These are phyloP conservation scores for Diplodia mutila DNA, from an alignment of 2,329 filamentous ascomycete species.

Conservation along the genomic window DNA sequence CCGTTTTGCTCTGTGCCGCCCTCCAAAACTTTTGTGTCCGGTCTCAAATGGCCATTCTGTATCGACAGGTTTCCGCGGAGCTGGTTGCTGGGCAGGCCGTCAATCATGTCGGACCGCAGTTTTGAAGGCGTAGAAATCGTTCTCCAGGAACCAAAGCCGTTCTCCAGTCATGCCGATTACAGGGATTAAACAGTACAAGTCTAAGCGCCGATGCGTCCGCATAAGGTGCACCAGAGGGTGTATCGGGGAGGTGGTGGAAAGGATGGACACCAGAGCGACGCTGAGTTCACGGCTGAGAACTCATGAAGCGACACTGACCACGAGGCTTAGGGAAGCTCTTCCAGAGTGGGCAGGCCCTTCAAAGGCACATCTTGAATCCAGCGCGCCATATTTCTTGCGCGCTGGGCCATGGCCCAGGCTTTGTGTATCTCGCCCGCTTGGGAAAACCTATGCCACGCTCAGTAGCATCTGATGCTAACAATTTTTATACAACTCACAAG, in stretches of 20 bases:
- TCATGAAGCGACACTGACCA: not conserved
- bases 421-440: conserved; percentile 1
- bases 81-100: conserved; percentile 19
- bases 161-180: conserved; percentile 27
- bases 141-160: conserved; percentile 26
- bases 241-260: conserved; percentile 19
- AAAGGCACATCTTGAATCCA: not conserved
- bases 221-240: conserved; percentile 22
- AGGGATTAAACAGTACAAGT: conserved; percentile 28
- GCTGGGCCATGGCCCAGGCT: not conserved
- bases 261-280: conserved; percentile 13
- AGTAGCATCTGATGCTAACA: conserved; percentile 22
- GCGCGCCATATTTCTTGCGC: not conserved
- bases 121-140: conserved; percentile 15
- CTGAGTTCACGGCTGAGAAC: conserved; percentile 18
- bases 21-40: conserved; percentile 20
- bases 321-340: not conserved
- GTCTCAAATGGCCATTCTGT: conserved; percentile 22
- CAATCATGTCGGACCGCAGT: conserved; percentile 5
- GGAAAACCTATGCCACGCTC: conserved; percentile 15
- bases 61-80: conserved; percentile 23
- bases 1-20: conserved; percentile 26
- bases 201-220: conserved; percentile 21
- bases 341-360: conserved; percentile 2
- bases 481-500: conserved; percentile 49